Percentiles rank a stretch among this genome's conserved stretches.
Conservation (phyloP, 2,329 filamentous ascomycete genomes). For the Fusarium buxicola region DNA sequence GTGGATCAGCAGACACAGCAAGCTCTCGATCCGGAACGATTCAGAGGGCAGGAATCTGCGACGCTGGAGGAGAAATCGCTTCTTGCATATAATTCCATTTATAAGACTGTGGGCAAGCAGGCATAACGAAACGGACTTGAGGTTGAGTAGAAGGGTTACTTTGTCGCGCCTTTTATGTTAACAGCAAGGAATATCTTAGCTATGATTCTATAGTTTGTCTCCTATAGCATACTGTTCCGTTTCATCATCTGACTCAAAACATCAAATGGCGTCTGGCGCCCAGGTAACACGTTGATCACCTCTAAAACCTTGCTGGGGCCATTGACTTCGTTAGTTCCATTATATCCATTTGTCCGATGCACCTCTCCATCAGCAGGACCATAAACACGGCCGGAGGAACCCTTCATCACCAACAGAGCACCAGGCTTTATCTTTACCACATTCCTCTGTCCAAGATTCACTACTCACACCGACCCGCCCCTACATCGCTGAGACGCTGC, state of each 20-base stretch:
- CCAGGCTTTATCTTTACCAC: conserved; percentile 28
- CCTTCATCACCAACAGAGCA: conserved; percentile 28
- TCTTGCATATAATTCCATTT: conserved; percentile 39
- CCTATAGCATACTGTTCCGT: too few relatives aligned
- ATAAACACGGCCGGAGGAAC: conserved; percentile 32
- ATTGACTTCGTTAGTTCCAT: background rate
- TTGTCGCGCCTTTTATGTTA: too few relatives aligned
- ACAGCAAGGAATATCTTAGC: too few relatives aligned
- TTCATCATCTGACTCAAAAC: background rate
- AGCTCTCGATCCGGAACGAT: conserved; percentile 37
- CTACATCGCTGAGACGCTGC: conserved; percentile 74
- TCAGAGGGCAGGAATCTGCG: conserved; percentile 20
- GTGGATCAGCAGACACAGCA: conserved; percentile 16
- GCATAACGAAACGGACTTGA: too few relatives aligned
- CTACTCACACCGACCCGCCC: conserved; percentile 49
- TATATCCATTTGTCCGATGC: background rate
- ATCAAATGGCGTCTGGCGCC: background rate
- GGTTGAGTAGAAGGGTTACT: too few relatives aligned
- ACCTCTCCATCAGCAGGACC: conserved; percentile 1
- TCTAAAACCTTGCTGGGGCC: background rate
- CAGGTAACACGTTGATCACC: background rate
- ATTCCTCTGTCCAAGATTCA: conserved; percentile 25
- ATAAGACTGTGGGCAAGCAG: conserved; percentile 35
- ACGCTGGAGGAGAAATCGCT: conserved; percentile 34
- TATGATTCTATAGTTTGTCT: too few relatives aligned